Conservation (phyloP, 495 filamentous ascomycete genomes). For the Daldinia bambusicola region DNA sequence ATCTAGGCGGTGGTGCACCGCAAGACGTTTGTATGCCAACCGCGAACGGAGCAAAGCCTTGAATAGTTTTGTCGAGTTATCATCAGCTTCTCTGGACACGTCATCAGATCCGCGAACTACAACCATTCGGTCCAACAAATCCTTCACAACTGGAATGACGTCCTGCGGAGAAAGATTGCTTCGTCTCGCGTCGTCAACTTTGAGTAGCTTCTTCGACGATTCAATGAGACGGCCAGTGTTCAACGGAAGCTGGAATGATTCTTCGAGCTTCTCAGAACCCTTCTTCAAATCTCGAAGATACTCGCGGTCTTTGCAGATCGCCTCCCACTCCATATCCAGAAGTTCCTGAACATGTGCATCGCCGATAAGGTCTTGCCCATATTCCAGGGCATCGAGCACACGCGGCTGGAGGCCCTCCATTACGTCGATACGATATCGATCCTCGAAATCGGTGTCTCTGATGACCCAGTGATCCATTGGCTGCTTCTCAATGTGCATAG, state of each 20-base stretch:
- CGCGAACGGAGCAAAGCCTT: constrained; percentile 90
- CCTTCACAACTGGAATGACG: constrained; percentile 82
- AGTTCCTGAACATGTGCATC: constrained; percentile 85
- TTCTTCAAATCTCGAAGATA: constrained; percentile 73
- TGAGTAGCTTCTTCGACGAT: constrained; percentile 87
- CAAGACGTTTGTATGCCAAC: constrained; percentile 90
- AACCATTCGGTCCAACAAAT: constrained; percentile 77
- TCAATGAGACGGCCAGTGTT: constrained; percentile 92
- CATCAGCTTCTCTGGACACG: constrained; percentile 85
- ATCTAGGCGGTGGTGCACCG: constrained; percentile 83
- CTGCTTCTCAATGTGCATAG: constrained; percentile 89
- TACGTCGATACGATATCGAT: constrained; percentile 89
- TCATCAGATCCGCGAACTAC: constrained; percentile 85
- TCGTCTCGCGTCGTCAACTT: constrained; percentile 81
- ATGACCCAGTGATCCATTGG: constrained; percentile 83
- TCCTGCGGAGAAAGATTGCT: constrained; percentile 93
- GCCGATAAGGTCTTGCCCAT: constrained; percentile 85
- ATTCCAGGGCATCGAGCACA: constrained; percentile 79
- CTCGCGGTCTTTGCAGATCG: constrained; percentile 75
- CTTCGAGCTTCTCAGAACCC: constrained; percentile 68
- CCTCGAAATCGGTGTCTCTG: constrained; percentile 75
- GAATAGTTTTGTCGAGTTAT: constrained; percentile 87
- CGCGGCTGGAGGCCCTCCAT: constrained; percentile 77
- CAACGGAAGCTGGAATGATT: constrained; percentile 88
- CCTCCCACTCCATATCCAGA: constrained; percentile 89